Percentiles rank a stretch among this genome's conserved stretches.
Conservation (phyloP, 495 filamentous ascomycete species). For the Xylaria nigripes region DNA sequence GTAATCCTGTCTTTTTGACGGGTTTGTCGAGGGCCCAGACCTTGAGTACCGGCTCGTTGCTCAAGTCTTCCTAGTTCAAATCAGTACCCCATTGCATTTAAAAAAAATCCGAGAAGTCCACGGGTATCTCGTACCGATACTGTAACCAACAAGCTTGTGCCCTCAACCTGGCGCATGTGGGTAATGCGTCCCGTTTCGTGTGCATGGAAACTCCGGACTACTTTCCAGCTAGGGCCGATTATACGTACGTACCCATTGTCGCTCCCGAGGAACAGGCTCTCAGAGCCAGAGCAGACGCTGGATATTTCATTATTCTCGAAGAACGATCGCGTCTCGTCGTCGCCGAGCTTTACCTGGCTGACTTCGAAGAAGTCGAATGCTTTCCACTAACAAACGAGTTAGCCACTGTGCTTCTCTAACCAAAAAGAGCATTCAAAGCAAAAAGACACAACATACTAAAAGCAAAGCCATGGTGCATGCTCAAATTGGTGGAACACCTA, state of each 20-base stretch:
- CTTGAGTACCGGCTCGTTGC: conserved; percentile 79
- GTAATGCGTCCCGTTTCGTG: conserved; percentile 72
- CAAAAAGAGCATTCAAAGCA: not conserved
- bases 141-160: conserved; percentile 78
- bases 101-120: not conserved
- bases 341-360: conserved; percentile 68
- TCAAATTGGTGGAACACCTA: conserved; percentile 15
- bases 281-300: conserved; percentile 72
- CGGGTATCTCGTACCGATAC: conserved; percentile 44
- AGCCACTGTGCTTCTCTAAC: not conserved
- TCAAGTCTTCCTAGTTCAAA: conserved; percentile 57
- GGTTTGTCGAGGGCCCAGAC: conserved; percentile 94
- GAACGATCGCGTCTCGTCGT: conserved; percentile 50
- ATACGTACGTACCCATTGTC: conserved; percentile 79
- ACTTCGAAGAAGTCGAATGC: conserved; percentile 99
- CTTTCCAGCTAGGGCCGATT: conserved; percentile 76
- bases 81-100: conserved; percentile 6
- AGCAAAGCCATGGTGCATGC: conserved; percentile 25
- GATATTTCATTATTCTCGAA: conserved; percentile 43
- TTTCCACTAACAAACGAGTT: conserved; percentile 68
- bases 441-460: conserved; percentile 14
- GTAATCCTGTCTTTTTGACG: conserved; percentile 86
- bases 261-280: conserved; percentile 83
- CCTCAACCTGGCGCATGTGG: conserved; percentile 91
- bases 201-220: conserved; percentile 77